These are phyloP conservation scores for Mycena metata DNA, from an alignment of 768 basidiomycete genomes.

Conservation along the genomic window DNA sequence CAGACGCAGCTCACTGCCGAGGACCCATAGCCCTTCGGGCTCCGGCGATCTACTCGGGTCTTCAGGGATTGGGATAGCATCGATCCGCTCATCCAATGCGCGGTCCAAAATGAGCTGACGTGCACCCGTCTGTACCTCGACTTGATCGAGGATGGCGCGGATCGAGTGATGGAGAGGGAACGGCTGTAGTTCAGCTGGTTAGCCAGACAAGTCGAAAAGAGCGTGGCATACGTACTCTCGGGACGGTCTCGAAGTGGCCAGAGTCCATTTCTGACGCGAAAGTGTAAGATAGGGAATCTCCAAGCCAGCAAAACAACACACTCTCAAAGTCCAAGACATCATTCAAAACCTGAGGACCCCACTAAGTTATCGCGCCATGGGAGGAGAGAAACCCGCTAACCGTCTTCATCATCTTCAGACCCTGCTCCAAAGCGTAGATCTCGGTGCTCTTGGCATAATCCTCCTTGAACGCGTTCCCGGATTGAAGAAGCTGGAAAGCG, in stretches of 20 bases:
- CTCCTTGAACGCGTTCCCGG: conserved; percentile 51
- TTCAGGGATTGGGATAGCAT: conserved; percentile 31
- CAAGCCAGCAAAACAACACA: conserved; percentile 18
- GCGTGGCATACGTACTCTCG: conserved; percentile 13
- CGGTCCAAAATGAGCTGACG: conserved; percentile 48
- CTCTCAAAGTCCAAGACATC: conserved; percentile 53
- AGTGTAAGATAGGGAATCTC: neutral
- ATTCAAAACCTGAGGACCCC: conserved; percentile 50
- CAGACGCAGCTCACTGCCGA: conserved; percentile 58
- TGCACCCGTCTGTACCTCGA: conserved; percentile 41
- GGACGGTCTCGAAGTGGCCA: conserved; percentile 46
- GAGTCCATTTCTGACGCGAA: conserved; percentile 51
- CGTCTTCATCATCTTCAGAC: conserved; percentile 54
- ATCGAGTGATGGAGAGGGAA: conserved; percentile 51
- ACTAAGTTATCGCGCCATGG: neutral
- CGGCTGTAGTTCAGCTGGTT: conserved; percentile 45
- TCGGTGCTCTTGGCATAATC: conserved; percentile 51
- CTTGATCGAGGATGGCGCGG: conserved; percentile 43
- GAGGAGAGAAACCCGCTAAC: neutral
- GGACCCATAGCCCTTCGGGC: conserved; percentile 46
- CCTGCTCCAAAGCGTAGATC: conserved; percentile 56
- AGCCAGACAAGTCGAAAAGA: neutral
- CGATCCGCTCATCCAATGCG: conserved; percentile 54
- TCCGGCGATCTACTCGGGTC: conserved; percentile 11
- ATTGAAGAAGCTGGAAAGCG: conserved; percentile 61